Percentiles rank a stretch among this genome's conserved stretches.
Evolutionary conservation across 345 rosid genomes (phyloP).

Genomic region (Moricandia arvensis): DNA sequence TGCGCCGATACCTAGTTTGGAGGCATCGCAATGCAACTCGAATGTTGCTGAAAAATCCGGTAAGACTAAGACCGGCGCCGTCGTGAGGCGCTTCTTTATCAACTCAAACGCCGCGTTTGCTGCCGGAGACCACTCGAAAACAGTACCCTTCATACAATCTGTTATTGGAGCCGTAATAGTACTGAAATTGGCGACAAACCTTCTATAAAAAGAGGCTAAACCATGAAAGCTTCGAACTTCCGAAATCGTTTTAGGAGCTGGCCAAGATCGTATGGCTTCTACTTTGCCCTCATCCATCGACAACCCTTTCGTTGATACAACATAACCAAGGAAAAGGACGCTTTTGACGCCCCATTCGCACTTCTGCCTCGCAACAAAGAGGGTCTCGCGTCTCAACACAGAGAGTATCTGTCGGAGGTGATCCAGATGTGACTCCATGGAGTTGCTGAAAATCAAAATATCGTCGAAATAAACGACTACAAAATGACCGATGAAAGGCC

Average conservation of each 20-base stretch:
- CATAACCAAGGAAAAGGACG: neutral
- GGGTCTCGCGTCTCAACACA: neutral
- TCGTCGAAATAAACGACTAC: neutral
- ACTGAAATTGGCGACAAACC: neutral
- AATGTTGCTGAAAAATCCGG: neutral
- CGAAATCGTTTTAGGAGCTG: neutral
- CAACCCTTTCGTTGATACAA: neutral
- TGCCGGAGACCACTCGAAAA: neutral
- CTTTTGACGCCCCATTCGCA: neutral
- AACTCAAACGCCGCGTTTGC: neutral
- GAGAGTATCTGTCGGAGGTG: neutral
- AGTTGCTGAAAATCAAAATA: neutral
- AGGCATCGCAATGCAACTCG: neutral
- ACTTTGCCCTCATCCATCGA: neutral
- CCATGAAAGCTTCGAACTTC: neutral
- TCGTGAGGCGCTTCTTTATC: neutral
- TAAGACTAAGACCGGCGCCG: neutral
- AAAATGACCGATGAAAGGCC: neutral
- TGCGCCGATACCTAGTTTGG: neutral
- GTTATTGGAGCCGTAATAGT: neutral
- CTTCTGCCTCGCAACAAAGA: neutral
- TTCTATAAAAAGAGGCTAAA: neutral
- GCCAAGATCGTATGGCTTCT: neutral
- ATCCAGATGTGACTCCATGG: neutral
- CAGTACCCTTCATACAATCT: neutral